phyloP scores from a whole-genome alignment of 2,329 filamentous ascomycete genomes.

The Fusarium luffae region DNA sequence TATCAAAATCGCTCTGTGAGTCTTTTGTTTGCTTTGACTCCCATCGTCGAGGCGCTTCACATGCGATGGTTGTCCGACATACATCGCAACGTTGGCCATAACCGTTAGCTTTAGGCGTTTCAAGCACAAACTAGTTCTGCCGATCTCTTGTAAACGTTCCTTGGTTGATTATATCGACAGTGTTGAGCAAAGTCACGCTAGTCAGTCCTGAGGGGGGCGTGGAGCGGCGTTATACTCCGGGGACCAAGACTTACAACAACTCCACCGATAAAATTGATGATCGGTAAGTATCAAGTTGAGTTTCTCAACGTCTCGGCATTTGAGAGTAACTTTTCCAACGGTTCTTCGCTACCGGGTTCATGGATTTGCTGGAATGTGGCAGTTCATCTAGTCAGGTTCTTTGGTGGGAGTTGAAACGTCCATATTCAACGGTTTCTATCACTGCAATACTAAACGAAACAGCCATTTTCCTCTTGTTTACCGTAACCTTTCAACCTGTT shows the following conservation, averaged over 20 bases:
- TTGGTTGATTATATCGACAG: neutral
- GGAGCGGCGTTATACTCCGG: neutral
- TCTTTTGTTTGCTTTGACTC: neutral
- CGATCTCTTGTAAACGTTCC: neutral
- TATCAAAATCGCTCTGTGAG: neutral
- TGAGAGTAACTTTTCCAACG: slow-evolving; percentile 14
- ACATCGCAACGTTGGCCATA: slow-evolving; percentile 11
- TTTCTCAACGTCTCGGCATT: slow-evolving; percentile 6
- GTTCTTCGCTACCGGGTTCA: neutral
- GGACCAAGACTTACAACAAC: neutral
- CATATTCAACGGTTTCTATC: neutral
- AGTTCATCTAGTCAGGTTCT: slow-evolving; percentile 13
- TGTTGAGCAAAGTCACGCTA: slow-evolving; percentile 5
- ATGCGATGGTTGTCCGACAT: neutral
- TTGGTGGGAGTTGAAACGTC: neutral
- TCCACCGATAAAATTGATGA: neutral
- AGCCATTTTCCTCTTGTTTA: fast-evolving
- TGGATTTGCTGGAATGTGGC: slow-evolving; percentile 18
- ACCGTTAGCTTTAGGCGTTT: neutral
- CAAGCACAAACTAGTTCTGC: neutral
- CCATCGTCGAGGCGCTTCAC: neutral
- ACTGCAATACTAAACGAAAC: neutral
- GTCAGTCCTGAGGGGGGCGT: neutral
- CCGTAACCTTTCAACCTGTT: neutral
- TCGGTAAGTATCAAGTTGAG: neutral